Evolutionary conservation across 2,329 filamentous ascomycete genomes (phyloP).

Genomic region (Xylariaceae sp.): DNA sequence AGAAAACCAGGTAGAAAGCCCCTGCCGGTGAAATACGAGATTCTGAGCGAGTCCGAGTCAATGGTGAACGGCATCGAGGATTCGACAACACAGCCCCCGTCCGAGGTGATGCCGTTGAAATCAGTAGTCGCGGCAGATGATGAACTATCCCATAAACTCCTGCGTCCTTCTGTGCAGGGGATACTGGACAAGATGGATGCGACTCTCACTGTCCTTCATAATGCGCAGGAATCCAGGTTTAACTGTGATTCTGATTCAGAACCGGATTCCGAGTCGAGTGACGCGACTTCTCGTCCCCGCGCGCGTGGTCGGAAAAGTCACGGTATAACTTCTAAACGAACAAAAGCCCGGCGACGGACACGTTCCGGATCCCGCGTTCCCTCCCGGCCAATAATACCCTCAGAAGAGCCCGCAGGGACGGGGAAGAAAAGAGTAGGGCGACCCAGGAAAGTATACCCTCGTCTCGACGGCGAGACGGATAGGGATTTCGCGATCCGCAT

Average conservation of each 20-base stretch:
- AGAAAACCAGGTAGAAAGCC: constrained; percentile 12
- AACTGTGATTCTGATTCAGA: constrained; percentile 24
- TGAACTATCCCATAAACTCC: constrained; percentile 55
- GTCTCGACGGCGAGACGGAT: constrained; percentile 40
- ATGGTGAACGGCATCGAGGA: constrained; percentile 22
- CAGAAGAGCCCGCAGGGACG: neutral
- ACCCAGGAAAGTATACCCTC: constrained; percentile 37
- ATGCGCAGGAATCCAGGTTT: constrained; percentile 51
- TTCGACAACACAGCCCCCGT: neutral
- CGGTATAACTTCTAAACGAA: neutral
- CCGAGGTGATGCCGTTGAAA: constrained; percentile 26
- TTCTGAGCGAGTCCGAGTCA: constrained; percentile 15
- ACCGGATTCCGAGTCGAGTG: constrained; percentile 25
- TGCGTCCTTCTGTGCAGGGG: constrained; percentile 65
- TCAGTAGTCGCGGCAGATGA: constrained; percentile 66
- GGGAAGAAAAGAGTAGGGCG: constrained; percentile 33
- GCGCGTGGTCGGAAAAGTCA: constrained; percentile 1
- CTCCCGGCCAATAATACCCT: neutral
- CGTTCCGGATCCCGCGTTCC: neutral
- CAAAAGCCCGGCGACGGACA: neutral
- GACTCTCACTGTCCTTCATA: constrained; percentile 65
- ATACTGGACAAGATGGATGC: constrained; percentile 64
- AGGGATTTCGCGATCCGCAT: constrained; percentile 43
- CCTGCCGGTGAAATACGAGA: constrained; percentile 21
- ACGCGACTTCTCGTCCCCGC: constrained; percentile 13